Evolutionary conservation across 1,284 basidiomycete genomes (phyloP).

Genomic region (Tilletia indica): DNA sequence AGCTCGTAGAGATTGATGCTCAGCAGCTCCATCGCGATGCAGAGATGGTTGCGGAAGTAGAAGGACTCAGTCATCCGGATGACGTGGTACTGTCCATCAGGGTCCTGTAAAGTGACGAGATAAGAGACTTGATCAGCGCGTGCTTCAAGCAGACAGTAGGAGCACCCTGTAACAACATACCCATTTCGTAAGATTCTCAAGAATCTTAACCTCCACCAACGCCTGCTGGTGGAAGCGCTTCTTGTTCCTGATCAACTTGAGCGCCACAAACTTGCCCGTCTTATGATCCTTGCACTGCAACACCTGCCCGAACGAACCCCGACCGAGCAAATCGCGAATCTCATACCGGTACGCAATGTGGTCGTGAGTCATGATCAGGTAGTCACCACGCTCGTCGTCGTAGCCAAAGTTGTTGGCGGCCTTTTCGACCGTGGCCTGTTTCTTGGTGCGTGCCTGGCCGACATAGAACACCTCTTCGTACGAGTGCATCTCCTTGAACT

Average conservation of each 20-base stretch:
- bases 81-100: constrained; percentile 92
- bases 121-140: not conserved
- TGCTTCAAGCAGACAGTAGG: too few species aligned
- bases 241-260: constrained; percentile 99
- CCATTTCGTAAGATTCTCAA: constrained; percentile 95
- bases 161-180: constrained; percentile 57
- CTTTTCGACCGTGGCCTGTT: constrained; percentile 60
- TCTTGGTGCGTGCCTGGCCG: constrained; percentile 60
- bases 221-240: constrained; percentile 99
- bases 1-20: constrained; percentile 99
- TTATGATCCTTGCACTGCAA: constrained; percentile 92
- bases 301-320: constrained; percentile 98
- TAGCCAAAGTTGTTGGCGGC: constrained; percentile 88
- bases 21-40: constrained; percentile 95
- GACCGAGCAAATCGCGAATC: constrained; percentile 84
- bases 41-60: constrained; percentile 94
- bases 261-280: constrained; percentile 91
- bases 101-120: constrained; percentile 65
- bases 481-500: constrained; percentile 86
- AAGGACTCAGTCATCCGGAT: constrained; percentile 99
- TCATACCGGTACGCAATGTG: constrained; percentile 97
- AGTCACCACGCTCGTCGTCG: constrained; percentile 98
- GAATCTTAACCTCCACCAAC: constrained; percentile 94
- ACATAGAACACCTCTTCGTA: constrained; percentile 80
- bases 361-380: constrained; percentile 82